A percentile compares a stretch with the other conserved stretches of the same genome.
Evolutionary conservation across 2,329 filamentous ascomycete genomes (phyloP).

Genomic region (Ciborinia camelliae): DNA sequence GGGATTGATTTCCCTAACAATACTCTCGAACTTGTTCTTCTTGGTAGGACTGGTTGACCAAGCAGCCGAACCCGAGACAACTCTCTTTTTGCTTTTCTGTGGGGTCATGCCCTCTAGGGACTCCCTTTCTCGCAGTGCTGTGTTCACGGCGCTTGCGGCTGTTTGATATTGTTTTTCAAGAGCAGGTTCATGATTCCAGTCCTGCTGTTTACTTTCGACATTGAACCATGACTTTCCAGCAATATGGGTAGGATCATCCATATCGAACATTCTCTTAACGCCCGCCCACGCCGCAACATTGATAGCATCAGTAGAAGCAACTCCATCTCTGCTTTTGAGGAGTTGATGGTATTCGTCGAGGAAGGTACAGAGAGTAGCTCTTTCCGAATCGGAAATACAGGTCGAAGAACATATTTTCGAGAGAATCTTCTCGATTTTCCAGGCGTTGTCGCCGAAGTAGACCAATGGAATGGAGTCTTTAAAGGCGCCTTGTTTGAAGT

Average conservation of each 20-base stretch:
- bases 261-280: slow-evolving; percentile 14
- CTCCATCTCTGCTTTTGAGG: not conserved
- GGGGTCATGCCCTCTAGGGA: no score
- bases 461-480: not conserved
- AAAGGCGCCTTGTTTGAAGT: slow-evolving; percentile 4
- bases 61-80: not conserved
- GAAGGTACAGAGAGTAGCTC: not conserved
- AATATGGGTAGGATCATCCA: slow-evolving; percentile 7
- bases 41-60: slow-evolving; percentile 9
- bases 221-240: not conserved
- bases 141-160: no score
- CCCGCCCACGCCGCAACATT: not conserved
- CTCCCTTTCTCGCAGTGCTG: no score
- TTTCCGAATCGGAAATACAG: not conserved
- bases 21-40: not conserved
- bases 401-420: not conserved
- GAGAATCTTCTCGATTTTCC: slow-evolving; percentile 11
- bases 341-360: slow-evolving; percentile 4
- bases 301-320: not conserved
- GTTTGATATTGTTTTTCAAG: no score
- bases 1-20: not conserved
- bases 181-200: no score
- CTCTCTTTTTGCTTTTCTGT: slow-evolving; percentile 6
- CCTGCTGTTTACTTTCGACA: not conserved
- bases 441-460: not conserved